Conservation (phyloP, 2,329 filamentous ascomycete species). For the Cladosporium phlei region DNA sequence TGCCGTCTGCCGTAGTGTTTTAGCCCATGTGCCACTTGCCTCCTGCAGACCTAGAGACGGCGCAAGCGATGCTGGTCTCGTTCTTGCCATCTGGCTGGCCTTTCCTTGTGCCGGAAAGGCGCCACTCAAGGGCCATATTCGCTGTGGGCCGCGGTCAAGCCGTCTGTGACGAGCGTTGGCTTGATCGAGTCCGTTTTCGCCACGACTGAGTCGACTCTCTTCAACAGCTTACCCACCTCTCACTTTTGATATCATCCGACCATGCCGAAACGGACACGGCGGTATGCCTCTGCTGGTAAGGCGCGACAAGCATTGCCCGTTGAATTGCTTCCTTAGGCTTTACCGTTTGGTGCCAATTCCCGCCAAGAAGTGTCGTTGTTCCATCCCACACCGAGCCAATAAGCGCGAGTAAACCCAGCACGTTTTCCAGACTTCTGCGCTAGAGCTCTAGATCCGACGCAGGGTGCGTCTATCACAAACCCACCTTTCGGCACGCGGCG, state of each 20-base stretch:
- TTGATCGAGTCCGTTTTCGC: neutral
- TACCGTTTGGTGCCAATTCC: neutral
- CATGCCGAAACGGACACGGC: too few species aligned
- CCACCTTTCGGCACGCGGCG: neutral
- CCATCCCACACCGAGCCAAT: neutral
- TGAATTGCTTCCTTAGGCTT: neutral
- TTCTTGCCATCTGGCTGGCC: too few species aligned
- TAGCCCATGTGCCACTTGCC: neutral
- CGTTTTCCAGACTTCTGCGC: neutral
- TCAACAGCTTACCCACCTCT: neutral
- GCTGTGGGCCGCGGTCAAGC: conserved; percentile 7
- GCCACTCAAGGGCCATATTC: neutral
- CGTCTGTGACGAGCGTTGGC: conserved; percentile 5
- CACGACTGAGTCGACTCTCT: neutral
- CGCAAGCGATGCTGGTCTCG: neutral
- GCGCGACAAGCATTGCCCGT: too few species aligned
- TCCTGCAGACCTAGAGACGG: neutral
- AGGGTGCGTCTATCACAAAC: conserved; percentile 8
- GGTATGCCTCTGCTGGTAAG: neutral
- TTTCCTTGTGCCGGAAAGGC: too few species aligned
- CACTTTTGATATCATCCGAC: too few species aligned
- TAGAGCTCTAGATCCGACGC: conserved; percentile 4
- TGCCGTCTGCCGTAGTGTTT: conserved; percentile 4
- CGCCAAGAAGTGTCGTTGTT: conserved; percentile 1
- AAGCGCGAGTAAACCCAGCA: neutral